Evolutionary conservation across 2,329 filamentous ascomycete genomes (phyloP), one percentile per base, ranked within the genome.

Genomic region (Cylindrodendrum hubeiense): DNA sequence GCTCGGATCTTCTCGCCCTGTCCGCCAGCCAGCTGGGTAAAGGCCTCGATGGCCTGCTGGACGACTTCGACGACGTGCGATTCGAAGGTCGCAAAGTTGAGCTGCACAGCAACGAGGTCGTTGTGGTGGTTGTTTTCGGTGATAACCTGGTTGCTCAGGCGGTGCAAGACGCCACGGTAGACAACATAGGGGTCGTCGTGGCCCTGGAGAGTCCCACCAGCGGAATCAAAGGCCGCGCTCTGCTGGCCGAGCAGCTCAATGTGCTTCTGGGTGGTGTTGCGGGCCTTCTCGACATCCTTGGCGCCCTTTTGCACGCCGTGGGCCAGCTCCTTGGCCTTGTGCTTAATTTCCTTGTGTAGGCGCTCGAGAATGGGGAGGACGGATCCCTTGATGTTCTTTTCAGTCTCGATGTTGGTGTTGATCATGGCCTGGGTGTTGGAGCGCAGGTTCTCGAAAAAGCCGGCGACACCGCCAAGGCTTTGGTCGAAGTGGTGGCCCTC

Each of bases 111-210:
- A 67, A 99, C 87, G 62, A 98, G 87, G 77, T 99, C 96, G 77
- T 97, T 93, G 69, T 91, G 90, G 82, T 97, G 95, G 84, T 95
- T 97, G 86, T 99, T 99, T 84, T 99, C 96, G 77, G 97, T 94
- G 50, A 93, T 85, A 37, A 98, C 89, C 83, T 99, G 96, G 84
- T 93, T 95, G 86, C 93, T 91, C 60, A 99, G 85, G 46, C 94
- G 90, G 82, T 98, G 88, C 69, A 93, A 82, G 63, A 98, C 90
- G 65, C 93, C 93, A 33, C 95, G 90, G 74, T 91, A 89, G 49
- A 98, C 79, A 61, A 98, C 87, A 77, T 98, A 99, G 5, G 96
- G 96, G 78, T 99, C 96, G 34, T 97, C 90, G 13, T 83, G 76
- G 2, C 93, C 88, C 46, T 88, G 87, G 72, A 95, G 82, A 75